Conservation (phyloP, 1,284 basidiomycete genomes). For the Fomitopsis pinicola region DNA sequence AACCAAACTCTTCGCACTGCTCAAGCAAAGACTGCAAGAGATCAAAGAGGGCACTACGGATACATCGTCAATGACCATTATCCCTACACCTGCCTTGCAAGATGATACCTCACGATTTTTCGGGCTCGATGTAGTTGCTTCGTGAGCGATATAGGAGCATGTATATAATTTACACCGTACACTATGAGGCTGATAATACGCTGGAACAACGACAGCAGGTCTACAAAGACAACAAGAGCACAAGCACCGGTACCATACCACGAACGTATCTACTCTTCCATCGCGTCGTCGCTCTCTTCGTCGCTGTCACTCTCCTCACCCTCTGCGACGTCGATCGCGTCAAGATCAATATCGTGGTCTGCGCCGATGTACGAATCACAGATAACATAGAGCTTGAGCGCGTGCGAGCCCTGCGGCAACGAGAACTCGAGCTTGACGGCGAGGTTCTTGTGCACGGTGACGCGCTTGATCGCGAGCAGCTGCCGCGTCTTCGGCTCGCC, state of each 20-base stretch:
- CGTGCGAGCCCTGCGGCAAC: conserved; percentile 78
- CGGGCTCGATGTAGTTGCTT: background rate
- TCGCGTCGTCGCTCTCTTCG: conserved; percentile 48
- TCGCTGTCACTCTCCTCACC: conserved; percentile 84
- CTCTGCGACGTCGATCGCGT: conserved; percentile 79
- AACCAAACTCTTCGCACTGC: conserved; percentile 21
- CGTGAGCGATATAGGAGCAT: background rate
- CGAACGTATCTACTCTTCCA: conserved; percentile 29
- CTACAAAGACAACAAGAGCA: conserved; percentile 5
- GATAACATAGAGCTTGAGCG: conserved; percentile 87
- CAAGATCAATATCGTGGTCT: conserved; percentile 84
- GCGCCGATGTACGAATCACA: conserved; percentile 90
- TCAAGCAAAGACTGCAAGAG: conserved; percentile 22
- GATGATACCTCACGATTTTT: background rate
- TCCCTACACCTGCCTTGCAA: conserved; percentile 3
- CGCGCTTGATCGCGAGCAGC: conserved; percentile 91
- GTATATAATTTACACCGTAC: conserved; percentile 3
- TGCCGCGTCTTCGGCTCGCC: conserved; percentile 75
- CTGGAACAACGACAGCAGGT: background rate
- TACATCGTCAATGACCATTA: conserved; percentile 18
- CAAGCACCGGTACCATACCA: background rate
- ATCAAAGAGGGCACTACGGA: conserved; percentile 22
- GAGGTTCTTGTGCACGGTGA: conserved; percentile 81
- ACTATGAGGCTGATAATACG: conserved; percentile 8
- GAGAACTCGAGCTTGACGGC: conserved; percentile 87